Evolutionary conservation across 148 eudicot genomes (phyloP).

Genomic region (Persicaria tinctoria): DNA sequence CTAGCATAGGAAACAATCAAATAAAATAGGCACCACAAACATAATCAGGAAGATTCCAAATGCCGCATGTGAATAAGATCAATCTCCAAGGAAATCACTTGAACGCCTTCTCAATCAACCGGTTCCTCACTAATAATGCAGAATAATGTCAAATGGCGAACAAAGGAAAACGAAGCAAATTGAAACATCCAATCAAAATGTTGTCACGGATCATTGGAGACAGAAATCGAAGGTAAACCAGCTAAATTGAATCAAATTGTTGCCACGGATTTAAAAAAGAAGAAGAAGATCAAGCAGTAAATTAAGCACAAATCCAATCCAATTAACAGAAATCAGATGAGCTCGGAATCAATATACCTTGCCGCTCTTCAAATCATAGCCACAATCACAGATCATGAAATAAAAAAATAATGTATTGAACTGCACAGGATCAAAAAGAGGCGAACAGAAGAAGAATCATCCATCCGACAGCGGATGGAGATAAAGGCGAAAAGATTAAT

Average conservation of each 20-base stretch:
- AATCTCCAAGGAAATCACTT: neutral
- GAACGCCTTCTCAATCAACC: neutral
- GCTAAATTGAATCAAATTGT: neutral
- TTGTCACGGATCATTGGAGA: neutral
- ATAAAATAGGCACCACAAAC: neutral
- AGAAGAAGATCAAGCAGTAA: neutral
- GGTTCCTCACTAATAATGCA: neutral
- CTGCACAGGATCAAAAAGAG: neutral
- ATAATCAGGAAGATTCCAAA: neutral
- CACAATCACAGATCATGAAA: neutral
- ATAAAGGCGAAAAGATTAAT: neutral
- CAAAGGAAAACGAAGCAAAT: neutral
- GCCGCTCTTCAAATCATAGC: neutral
- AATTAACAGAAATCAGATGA: neutral
- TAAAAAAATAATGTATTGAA: neutral
- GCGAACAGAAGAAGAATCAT: neutral
- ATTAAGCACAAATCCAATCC: neutral
- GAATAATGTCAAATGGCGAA: neutral
- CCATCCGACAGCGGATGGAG: neutral
- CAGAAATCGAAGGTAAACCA: neutral
- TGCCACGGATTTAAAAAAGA: neutral
- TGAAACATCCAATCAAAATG: neutral
- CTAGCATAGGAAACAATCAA: too few relatives aligned
- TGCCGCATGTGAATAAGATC: neutral
- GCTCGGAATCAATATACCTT: neutral